Conservation (phyloP, 177 flowering plant species). For the Tripterygium wilfordii region DNA sequence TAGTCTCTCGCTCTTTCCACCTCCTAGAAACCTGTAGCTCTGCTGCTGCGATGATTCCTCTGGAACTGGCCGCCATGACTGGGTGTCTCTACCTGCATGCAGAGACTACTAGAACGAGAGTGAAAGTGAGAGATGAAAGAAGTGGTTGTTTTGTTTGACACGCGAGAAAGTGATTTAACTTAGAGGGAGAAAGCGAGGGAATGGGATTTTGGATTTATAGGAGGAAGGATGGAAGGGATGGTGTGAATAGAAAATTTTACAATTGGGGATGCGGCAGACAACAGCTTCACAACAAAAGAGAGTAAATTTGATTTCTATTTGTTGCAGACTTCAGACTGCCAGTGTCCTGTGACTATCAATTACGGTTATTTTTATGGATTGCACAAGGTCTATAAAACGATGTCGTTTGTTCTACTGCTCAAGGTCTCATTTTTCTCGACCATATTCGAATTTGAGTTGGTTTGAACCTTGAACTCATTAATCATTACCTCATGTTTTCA, state of each 20-base stretch:
- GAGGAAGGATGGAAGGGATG: neutral
- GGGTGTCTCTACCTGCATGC: neutral
- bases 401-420: too few species aligned
- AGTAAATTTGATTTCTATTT: constrained; percentile 8
- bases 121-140: neutral
- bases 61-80: constrained; percentile 22
- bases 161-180: neutral
- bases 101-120: neutral
- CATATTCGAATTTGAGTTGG: too few species aligned
- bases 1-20: constrained; percentile 23
- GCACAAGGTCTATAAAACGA: too few species aligned
- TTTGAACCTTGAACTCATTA: too few species aligned
- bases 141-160: neutral
- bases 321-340: too few species aligned
- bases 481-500: too few species aligned
- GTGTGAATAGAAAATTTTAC: constrained; percentile 9
- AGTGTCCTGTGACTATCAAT: too few species aligned
- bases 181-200: constrained; percentile 1
- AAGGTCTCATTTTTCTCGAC: too few species aligned
- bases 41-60: constrained; percentile 10
- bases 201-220: constrained; percentile 4
- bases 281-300: constrained; percentile 33
- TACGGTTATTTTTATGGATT: too few species aligned
- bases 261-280: constrained; percentile 36
- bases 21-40: constrained; percentile 21